Conservation (phyloP, 257 asterid genomes). For the Craterostigma plantagineum region DNA sequence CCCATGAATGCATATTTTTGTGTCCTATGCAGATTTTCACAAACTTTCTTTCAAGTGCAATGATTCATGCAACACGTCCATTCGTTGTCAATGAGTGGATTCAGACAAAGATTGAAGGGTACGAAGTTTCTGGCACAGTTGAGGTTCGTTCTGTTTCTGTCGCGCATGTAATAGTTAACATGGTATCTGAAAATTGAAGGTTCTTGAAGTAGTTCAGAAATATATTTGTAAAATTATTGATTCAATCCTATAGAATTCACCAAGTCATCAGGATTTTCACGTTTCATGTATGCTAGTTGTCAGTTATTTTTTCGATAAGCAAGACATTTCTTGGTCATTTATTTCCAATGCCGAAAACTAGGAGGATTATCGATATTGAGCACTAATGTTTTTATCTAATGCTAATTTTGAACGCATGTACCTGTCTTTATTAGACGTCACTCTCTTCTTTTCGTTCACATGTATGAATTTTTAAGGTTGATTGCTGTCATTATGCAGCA, state of each 20-base stretch:
- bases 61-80: constrained; percentile 92
- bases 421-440: too few relatives aligned
- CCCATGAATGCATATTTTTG: constrained; percentile 4
- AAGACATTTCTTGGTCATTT: too few relatives aligned
- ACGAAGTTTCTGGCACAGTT: constrained; percentile 96
- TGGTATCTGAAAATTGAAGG: constrained; percentile 8
- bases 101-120: constrained; percentile 90
- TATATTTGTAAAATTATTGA: background rate
- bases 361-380: too few relatives aligned
- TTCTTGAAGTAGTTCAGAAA: background rate
- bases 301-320: too few relatives aligned
- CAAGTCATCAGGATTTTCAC: background rate
- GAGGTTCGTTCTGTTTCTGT: constrained; percentile 41
- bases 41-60: constrained; percentile 91
- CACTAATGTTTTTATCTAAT: too few relatives aligned
- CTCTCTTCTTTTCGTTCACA: background rate
- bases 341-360: too few relatives aligned
- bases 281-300: too few relatives aligned
- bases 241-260: background rate
- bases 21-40: constrained; percentile 60
- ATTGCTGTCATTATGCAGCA: constrained; percentile 30
- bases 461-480: background rate
- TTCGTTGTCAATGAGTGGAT: constrained; percentile 90
- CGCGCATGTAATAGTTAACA: constrained; percentile 2
- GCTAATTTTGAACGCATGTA: too few relatives aligned